phyloP scores from a whole-genome alignment of 129 eudicot species.

The Arctium minus region DNA sequence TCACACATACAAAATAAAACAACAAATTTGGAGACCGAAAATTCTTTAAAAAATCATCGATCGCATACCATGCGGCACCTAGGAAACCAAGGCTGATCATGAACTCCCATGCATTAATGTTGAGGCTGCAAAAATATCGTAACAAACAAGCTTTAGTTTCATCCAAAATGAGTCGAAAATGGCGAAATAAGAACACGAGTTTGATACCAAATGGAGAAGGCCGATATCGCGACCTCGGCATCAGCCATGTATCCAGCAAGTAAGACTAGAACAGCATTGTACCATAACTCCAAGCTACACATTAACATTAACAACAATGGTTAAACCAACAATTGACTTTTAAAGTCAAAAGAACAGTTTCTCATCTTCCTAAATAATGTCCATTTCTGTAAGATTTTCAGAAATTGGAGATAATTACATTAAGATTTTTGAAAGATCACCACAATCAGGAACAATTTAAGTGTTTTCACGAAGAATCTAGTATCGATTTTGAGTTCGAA shows the following conservation, averaged over 20 bases:
- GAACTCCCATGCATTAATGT: conserved; percentile 58
- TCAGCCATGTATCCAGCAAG: conserved; percentile 71
- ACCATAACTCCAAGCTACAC: conserved; percentile 77
- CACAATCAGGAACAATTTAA: not conserved
- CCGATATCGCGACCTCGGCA: conserved; percentile 73
- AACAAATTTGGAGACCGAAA: not conserved
- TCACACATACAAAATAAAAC: not conserved
- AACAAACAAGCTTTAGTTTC: not conserved
- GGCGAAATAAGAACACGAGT: not conserved
- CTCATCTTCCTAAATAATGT: not conserved
- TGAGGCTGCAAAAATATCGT: conserved; percentile 44
- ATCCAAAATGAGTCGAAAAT: not conserved
- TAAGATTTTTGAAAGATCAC: not conserved
- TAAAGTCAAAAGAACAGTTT: not conserved
- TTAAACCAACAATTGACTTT: not conserved
- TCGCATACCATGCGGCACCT: conserved; percentile 71
- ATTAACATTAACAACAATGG: not conserved
- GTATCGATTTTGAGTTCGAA: not conserved
- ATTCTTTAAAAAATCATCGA: not conserved
- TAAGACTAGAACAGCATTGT: conserved; percentile 60
- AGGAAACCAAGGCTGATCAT: conserved; percentile 71
- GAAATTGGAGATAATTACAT: not conserved
- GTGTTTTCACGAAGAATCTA: not conserved
- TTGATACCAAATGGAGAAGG: conserved; percentile 71
- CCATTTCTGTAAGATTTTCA: not conserved